A percentile compares a stretch with the other conserved stretches of the same genome.
Conservation (phyloP, 2,329 filamentous ascomycete genomes). For the Colletotrichum tabaci region DNA sequence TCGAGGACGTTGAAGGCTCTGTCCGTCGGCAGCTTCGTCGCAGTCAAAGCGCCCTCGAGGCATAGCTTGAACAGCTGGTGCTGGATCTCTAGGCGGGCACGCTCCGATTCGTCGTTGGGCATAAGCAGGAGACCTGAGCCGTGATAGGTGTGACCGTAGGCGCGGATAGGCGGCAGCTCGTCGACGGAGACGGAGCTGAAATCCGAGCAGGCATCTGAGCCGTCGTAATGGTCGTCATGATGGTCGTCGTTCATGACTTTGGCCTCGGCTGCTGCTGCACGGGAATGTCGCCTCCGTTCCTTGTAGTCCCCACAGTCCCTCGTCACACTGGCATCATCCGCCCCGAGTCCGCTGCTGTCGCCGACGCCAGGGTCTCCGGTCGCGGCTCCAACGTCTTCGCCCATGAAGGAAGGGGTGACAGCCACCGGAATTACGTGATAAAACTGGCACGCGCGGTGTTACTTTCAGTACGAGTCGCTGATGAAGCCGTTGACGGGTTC, state of each 20-base stretch:
- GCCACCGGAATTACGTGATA: too few species aligned
- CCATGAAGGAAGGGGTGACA: constrained; percentile 16
- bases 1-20: constrained; percentile 54
- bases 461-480: not conserved
- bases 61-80: constrained; percentile 54
- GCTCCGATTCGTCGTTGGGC: constrained; percentile 54
- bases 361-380: constrained; percentile 30
- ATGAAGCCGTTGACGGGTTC: not conserved
- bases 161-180: constrained; percentile 51
- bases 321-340: not conserved
- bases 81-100: constrained; percentile 50
- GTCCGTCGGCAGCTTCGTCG: constrained; percentile 49
- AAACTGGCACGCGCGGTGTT: not conserved
- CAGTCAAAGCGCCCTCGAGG: constrained; percentile 51
- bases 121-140: constrained; percentile 52
- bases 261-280: constrained; percentile 1
- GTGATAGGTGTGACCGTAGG: constrained; percentile 55
- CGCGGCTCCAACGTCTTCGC: constrained; percentile 30
- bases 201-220: constrained; percentile 49
- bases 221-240: constrained; percentile 44
- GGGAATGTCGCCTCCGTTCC: constrained; percentile 28
- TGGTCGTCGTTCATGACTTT: constrained; percentile 27
- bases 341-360: constrained; percentile 27
- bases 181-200: constrained; percentile 52
- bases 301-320: constrained; percentile 27